Base-by-base conservation (phyloP, 2,329 filamentous ascomycete species). In the Zymoseptoria crescenta region DNA sequence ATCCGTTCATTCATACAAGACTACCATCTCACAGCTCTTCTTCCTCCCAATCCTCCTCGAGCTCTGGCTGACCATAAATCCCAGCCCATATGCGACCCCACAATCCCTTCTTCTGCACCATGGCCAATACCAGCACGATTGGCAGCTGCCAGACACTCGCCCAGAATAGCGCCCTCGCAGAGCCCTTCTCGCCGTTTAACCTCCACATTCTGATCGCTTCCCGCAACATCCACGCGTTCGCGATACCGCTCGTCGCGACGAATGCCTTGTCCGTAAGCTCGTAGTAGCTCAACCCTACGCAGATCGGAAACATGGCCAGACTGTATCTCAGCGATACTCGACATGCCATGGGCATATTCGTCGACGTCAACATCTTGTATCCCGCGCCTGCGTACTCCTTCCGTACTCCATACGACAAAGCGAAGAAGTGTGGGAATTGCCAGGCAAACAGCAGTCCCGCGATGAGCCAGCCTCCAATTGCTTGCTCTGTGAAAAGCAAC, bases 341-440 rank as follows among this genome's bases (percentile, higher is more conserved):
- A 0, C 83, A 87, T 70, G 97, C 97, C 68, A 87, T 84, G 0
- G 86, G 85, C 0, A 92, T 90, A 72, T 97, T 93, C 5, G 88
- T 87, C 87, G 92, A 97, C 53, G 83, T 84, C 3, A 97, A 80
- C 94, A 87, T 87, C 60, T 80, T 77, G 69, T 87, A 86, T 0
- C 84, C 84, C 0, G 84, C 84, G 35, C 76, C 74, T 64, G 86
- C 87, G 79, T 99, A 99, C 73, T 99, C 94, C 8, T 95, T 87
- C 20, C 91, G 82, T 61, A 97, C 96, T 3, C 84, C 80, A 83
- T 93, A 95, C 52, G 89, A 92, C 21, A 99, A 80, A 0, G 92
- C 88, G 81, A 96, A 97, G 78, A 99, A 99, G 76, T 99, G 94
- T 2, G 94, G 91, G 71, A 99, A 97, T 72, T 99, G 93, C 94